These are phyloP conservation scores for Aaosphaeria arxii DNA, from an alignment of 2,329 filamentous ascomycete species.

Conservation along the genomic window DNA sequence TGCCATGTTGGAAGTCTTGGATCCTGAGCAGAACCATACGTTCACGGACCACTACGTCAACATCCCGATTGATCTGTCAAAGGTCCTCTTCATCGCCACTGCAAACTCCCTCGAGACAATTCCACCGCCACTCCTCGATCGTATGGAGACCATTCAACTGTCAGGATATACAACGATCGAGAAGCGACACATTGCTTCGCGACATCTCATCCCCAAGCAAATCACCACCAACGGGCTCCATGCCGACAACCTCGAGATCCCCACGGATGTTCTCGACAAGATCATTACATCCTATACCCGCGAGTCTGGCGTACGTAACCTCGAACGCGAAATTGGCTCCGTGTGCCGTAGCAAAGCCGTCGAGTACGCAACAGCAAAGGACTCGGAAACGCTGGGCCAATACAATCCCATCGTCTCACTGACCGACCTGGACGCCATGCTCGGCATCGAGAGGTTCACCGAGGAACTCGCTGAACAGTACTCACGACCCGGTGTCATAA, in stretches of 20 bases:
- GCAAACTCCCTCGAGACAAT: slow-evolving; percentile 95
- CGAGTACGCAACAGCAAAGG: slow-evolving; percentile 86
- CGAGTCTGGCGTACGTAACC: slow-evolving; percentile 90
- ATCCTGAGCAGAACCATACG: slow-evolving; percentile 93
- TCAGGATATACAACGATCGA: slow-evolving; percentile 96
- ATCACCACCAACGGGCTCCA: slow-evolving; percentile 83
- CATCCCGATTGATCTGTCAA: slow-evolving; percentile 92
- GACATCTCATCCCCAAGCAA: slow-evolving; percentile 95
- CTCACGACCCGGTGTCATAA: slow-evolving; percentile 83
- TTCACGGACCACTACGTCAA: slow-evolving; percentile 97
- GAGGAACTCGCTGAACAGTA: slow-evolving; percentile 91
- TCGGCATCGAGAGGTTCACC: slow-evolving; percentile 90
- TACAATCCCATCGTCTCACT: slow-evolving; percentile 74
- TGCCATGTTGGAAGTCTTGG: slow-evolving; percentile 95
- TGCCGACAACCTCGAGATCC: slow-evolving; percentile 71
- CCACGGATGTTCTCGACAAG: slow-evolving; percentile 83
- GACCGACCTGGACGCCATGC: slow-evolving; percentile 81
- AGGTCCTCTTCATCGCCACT: slow-evolving; percentile 95
- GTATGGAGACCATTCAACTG: slow-evolving; percentile 94
- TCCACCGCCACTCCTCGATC: slow-evolving; percentile 85
- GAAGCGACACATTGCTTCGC: slow-evolving; percentile 90
- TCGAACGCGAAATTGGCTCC: slow-evolving; percentile 91
- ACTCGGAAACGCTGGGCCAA: slow-evolving; percentile 59
- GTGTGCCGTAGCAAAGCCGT: slow-evolving; percentile 89
- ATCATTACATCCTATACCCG: slow-evolving; percentile 96